Base-by-base conservation (phyloP, 306 rosid genomes). In the Myrica gale region DNA sequence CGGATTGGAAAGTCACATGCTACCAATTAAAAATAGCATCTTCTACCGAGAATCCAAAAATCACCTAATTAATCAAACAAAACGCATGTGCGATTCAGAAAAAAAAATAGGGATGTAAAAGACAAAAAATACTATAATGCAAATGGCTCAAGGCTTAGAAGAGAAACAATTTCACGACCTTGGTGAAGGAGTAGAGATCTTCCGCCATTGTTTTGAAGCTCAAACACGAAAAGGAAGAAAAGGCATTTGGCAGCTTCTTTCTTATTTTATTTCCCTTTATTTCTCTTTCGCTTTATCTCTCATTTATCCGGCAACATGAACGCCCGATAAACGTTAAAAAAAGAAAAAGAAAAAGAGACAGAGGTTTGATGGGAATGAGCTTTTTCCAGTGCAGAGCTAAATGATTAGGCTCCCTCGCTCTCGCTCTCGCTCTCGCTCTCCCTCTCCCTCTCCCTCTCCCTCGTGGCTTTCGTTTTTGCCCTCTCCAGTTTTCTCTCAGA, bases 191-290 rank as follows among this genome's bases (percentile, higher is more conserved):
- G 81, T 82, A 80, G 48, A 76, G 90, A 82, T 89, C 93, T 74
- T 92, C 97, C 7, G 97, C 96, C 99, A 95, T 95, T 82, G 90
- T 87, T 74, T 75, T 63, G 75, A 75, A 78, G 91, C 85, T 90
- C 88, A 88, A 87, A 88, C 81, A 76, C 81, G 74, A 91, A 78
- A 76, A 55, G 26, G 74, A 73, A 63, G 85, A 89, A 90, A 88
- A 87, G 86, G 90, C 96, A 93, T 90, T 52, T 66, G 85, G 72
- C 79, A 81, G 79, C 76, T 82, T 56, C 55, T 68, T 41, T 19
- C 60, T 20, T 42, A 10, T 12, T 71, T 6, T 50, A 53, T 69
- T 51, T 19, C 23, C 45, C 77, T 61, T 21, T 45, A n/a, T 32
- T 67, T 75, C 57, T 68, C 32, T 20, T 75, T 55, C 44, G 74